Percentiles rank a stretch among this genome's conserved stretches.
Conservation (phyloP, 495 filamentous ascomycete species). For the Patellaria atrata region DNA sequence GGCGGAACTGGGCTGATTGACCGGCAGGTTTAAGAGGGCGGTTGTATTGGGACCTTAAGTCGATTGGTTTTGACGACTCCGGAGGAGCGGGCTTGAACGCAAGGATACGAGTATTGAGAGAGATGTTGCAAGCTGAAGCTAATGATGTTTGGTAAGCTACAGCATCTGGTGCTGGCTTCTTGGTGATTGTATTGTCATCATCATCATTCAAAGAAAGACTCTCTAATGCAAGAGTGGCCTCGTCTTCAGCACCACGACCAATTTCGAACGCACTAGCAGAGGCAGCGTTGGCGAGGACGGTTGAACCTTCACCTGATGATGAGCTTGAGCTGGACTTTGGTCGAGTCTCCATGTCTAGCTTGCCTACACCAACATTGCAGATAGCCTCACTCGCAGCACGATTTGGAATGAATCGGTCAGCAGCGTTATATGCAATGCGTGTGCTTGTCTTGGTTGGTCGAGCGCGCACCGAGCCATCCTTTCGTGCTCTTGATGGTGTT, state of each 20-base stretch:
- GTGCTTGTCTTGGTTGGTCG: slow-evolving; percentile 68
- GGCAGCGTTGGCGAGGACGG: slow-evolving; percentile 53
- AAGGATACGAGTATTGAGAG: slow-evolving; percentile 86
- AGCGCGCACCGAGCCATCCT: slow-evolving; percentile 43
- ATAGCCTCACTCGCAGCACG: slow-evolving; percentile 78
- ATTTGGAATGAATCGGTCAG: slow-evolving; percentile 96
- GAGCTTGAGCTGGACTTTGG: slow-evolving; percentile 48
- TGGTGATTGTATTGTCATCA: slow-evolving; percentile 42
- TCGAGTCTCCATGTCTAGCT: slow-evolving; percentile 49
- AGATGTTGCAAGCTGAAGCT: slow-evolving; percentile 83
- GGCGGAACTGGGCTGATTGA: slow-evolving; percentile 66
- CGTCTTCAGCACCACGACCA: slow-evolving; percentile 52
- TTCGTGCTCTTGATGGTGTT: slow-evolving; percentile 55
- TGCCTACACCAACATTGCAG: slow-evolving; percentile 62
- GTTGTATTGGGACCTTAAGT: slow-evolving; percentile 95
- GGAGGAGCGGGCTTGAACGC: slow-evolving; percentile 95
- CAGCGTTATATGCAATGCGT: slow-evolving; percentile 56
- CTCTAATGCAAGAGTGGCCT: slow-evolving; percentile 64
- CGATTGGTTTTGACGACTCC: slow-evolving; percentile 94
- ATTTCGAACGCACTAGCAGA: slow-evolving; percentile 44
- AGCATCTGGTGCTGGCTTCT: slow-evolving; percentile 68
- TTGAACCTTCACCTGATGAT: slow-evolving; percentile 41
- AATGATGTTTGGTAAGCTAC: slow-evolving; percentile 88
- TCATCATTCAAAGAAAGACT: slow-evolving; percentile 51
- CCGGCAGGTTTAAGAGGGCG: slow-evolving; percentile 73